Conservation (phyloP, 257 asterid species). For the Jacaranda copaia region DNA sequence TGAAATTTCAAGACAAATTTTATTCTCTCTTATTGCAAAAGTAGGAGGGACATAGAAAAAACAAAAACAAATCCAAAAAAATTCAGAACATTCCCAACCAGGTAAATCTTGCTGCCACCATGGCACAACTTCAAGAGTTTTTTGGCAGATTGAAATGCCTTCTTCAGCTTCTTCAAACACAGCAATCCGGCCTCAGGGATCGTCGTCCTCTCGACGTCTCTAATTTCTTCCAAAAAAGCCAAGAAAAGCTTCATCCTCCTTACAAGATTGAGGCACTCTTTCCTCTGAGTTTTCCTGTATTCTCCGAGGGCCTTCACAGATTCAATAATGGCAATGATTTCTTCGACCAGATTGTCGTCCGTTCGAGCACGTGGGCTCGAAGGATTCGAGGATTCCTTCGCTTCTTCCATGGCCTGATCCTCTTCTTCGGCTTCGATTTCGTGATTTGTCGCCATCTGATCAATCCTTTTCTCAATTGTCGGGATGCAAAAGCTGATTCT, state of each 20-base stretch:
- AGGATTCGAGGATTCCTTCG: conserved; percentile 36
- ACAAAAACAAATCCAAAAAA: not conserved
- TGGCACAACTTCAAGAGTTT: conserved; percentile 74
- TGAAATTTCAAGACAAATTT: conserved; percentile 31
- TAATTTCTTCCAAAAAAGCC: conserved; percentile 68
- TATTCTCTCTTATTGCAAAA: not conserved
- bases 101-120: conserved; percentile 82
- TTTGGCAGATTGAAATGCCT: conserved; percentile 71
- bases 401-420: conserved; percentile 44
- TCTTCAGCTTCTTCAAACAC: conserved; percentile 59
- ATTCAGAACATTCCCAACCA: conserved; percentile 47
- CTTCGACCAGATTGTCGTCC: conserved; percentile 52
- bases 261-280: conserved; percentile 65
- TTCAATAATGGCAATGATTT: conserved; percentile 57
- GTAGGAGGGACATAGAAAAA: not conserved
- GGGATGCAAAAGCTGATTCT: not conserved
- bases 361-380: conserved; percentile 39
- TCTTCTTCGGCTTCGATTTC: conserved; percentile 34
- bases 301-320: conserved; percentile 59
- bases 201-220: conserved; percentile 42
- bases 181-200: conserved; percentile 52
- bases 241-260: conserved; percentile 63
- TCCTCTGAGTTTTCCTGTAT: conserved; percentile 72
- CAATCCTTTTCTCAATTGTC: not conserved
- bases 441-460: conserved; percentile 33